Percentiles rank a stretch among this genome's conserved stretches.
Conservation (phyloP, 2,329 filamentous ascomycete species). For the Verticillium klebahnii region DNA sequence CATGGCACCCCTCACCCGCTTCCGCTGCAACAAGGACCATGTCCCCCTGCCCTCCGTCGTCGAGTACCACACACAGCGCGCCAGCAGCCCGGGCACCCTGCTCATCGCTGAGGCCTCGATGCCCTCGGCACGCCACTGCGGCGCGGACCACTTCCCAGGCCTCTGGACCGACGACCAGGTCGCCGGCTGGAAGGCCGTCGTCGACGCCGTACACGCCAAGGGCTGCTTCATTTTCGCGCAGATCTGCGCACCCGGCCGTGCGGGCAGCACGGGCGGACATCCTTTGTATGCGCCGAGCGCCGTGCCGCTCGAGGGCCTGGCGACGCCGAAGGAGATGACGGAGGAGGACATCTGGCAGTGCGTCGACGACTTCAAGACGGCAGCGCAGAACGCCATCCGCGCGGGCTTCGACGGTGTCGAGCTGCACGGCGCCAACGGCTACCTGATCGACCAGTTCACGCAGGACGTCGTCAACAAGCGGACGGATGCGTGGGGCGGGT, state of each 20-base stretch:
- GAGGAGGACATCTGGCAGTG: conserved; percentile 58
- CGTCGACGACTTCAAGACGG: conserved; percentile 51
- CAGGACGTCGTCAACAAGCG: conserved; percentile 45
- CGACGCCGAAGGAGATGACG: conserved; percentile 59
- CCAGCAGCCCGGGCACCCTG: conserved; percentile 34
- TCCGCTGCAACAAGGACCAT: conserved; percentile 13
- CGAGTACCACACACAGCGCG: conserved; percentile 41
- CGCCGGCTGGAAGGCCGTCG: conserved; percentile 55
- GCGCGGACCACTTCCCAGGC: conserved; percentile 43
- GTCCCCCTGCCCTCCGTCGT: conserved; percentile 18
- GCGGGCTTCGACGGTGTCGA: conserved; percentile 71
- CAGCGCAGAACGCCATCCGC: conserved; percentile 52
- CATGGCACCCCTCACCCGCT: conserved; percentile 18
- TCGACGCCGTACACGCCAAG: conserved; percentile 58
- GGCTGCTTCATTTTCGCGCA: conserved; percentile 58
- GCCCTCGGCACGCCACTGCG: conserved; percentile 18
- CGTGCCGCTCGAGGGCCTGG: conserved; percentile 26
- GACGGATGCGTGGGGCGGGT: conserved; percentile 48
- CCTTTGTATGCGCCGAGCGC: conserved; percentile 20
- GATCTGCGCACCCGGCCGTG: conserved; percentile 57
- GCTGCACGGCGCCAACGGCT: conserved; percentile 52
- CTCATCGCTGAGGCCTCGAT: conserved; percentile 41
- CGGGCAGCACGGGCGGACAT: conserved; percentile 30
- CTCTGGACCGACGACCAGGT: conserved; percentile 53
- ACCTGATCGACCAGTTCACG: conserved; percentile 58